These are phyloP conservation scores for Russula sp. DNA, from an alignment of 768 basidiomycete species.

Conservation along the genomic window DNA sequence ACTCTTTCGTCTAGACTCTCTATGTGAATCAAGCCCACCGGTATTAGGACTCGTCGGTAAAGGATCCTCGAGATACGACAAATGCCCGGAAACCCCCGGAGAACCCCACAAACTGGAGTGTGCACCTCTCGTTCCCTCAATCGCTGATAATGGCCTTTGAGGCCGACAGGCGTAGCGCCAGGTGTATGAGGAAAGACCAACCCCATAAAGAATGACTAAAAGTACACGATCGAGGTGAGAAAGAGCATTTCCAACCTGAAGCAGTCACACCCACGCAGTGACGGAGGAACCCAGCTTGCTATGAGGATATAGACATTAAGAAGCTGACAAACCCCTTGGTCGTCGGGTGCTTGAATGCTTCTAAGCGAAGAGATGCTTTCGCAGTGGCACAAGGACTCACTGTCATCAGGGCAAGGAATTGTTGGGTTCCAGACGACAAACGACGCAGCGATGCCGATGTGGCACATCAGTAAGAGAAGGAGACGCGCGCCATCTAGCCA, in stretches of 20 bases:
- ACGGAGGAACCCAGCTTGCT: conserved; percentile 49
- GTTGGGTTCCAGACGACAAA: conserved; percentile 40
- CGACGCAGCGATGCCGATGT: conserved; percentile 40
- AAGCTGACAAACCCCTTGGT: conserved; percentile 42
- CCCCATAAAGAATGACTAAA: conserved; percentile 41
- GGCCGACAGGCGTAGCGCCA: conserved; percentile 30
- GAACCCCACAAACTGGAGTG: neutral
- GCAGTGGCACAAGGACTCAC: conserved; percentile 29
- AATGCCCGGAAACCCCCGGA: neutral
- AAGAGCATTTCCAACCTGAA: neutral
- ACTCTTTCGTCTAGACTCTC: conserved; percentile 16
- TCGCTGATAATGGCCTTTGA: neutral
- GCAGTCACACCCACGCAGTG: conserved; percentile 34
- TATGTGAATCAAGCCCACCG: neutral
- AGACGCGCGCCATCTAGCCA: conserved; percentile 53
- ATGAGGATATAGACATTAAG: conserved; percentile 45
- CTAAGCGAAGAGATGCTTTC: neutral
- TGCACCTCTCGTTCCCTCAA: conserved; percentile 4
- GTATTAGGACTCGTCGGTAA: conserved; percentile 2
- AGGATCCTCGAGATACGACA: neutral
- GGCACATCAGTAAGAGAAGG: conserved; percentile 39
- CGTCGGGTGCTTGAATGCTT: conserved; percentile 33
- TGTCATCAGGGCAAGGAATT: conserved; percentile 40
- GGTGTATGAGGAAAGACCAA: conserved; percentile 38
- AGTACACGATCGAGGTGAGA: neutral